Percentiles rank a stretch among this genome's conserved stretches.
Evolutionary conservation across 768 basidiomycete species (phyloP).

Genomic region (Butyriboletus loyo): DNA sequence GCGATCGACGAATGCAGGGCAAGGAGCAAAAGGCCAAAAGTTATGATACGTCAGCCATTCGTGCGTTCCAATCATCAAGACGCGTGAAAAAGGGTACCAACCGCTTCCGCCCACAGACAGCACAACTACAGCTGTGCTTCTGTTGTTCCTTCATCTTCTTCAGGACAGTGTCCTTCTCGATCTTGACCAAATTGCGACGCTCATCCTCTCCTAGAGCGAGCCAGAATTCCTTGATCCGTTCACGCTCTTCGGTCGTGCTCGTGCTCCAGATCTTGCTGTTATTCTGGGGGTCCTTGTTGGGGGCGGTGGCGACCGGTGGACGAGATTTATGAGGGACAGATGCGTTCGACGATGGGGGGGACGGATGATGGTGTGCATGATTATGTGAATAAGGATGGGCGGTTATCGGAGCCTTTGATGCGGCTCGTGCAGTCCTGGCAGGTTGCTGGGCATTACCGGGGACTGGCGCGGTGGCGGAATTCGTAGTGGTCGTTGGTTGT

Average conservation of each 20-base stretch:
- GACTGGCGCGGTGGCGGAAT: conserved; percentile 34
- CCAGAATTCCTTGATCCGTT: conserved; percentile 99
- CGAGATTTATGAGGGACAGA: conserved; percentile 31
- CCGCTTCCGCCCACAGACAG: conserved; percentile 97
- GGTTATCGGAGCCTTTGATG: conserved; percentile 57
- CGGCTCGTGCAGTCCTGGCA: conserved; percentile 43
- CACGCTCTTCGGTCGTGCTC: conserved; percentile 87
- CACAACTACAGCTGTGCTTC: conserved; percentile 93
- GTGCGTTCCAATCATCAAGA: conserved; percentile 13
- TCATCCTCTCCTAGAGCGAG: conserved; percentile 89
- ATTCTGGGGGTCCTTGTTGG: conserved; percentile 33
- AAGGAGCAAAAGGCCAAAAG: conserved; percentile 23
- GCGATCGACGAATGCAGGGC: conserved; percentile 17
- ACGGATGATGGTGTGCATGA: conserved; percentile 55
- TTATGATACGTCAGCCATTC: conserved; percentile 21
- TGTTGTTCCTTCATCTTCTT: conserved; percentile 99
- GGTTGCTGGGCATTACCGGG: conserved; percentile 33
- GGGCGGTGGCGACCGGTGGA: conserved; percentile 27
- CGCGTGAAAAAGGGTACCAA: conserved; percentile 44
- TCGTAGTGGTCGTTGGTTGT: conserved; percentile 22
- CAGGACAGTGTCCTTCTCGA: conserved; percentile 97
- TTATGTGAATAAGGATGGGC: conserved; percentile 49
- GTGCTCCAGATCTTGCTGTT: conserved; percentile 94
- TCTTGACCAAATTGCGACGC: conserved; percentile 86
- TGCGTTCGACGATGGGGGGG: conserved; percentile 35